Evolutionary conservation across 2,329 filamentous ascomycete genomes (phyloP).

Genomic region (Domatiomyces globalis): DNA sequence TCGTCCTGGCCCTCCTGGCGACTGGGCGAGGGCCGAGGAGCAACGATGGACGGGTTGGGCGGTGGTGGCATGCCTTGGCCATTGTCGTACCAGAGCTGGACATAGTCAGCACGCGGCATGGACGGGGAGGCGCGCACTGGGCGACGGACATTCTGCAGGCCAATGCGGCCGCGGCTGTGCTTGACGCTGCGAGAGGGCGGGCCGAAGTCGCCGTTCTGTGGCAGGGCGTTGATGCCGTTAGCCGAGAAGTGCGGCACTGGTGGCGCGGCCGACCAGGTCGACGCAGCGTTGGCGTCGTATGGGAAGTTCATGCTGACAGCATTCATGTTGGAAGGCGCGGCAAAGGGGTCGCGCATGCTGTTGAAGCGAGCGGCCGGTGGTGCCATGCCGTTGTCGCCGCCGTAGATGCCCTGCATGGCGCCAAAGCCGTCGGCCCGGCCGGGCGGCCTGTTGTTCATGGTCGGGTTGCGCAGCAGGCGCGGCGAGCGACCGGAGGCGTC

Average conservation of each 20-base stretch:
- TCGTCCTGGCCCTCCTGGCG: constrained; percentile 30
- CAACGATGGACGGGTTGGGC: constrained; percentile 33
- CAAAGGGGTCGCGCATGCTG: constrained; percentile 37
- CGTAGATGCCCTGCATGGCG: constrained; percentile 55
- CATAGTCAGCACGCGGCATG: constrained; percentile 4
- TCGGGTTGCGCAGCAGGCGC: constrained; percentile 52
- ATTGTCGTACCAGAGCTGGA: constrained; percentile 50
- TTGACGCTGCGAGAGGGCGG: constrained; percentile 39
- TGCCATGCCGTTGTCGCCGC: constrained; percentile 44
- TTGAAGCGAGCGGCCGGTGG: constrained; percentile 38
- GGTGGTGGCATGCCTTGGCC: constrained; percentile 23
- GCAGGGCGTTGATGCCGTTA: constrained; percentile 26
- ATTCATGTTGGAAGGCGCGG: constrained; percentile 32
- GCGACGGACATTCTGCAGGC: constrained; percentile 58
- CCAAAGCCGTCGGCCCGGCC: constrained; percentile 53
- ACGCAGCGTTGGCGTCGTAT: constrained; percentile 55
- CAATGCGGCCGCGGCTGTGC: constrained; percentile 41
- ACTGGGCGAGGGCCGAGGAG: constrained; percentile 26
- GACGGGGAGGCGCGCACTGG: constrained; percentile 2
- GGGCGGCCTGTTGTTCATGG: constrained; percentile 52
- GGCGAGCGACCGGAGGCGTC: constrained; percentile 59
- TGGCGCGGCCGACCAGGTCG: constrained; percentile 67
- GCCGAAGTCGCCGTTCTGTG: constrained; percentile 30
- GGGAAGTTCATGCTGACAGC: constrained; percentile 43
- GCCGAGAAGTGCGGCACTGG: constrained; percentile 42